Evolutionary conservation across 441 rosid genomes (phyloP), one percentile per base, ranked within the genome.

Genomic region (Gossypium gossypioides): DNA sequence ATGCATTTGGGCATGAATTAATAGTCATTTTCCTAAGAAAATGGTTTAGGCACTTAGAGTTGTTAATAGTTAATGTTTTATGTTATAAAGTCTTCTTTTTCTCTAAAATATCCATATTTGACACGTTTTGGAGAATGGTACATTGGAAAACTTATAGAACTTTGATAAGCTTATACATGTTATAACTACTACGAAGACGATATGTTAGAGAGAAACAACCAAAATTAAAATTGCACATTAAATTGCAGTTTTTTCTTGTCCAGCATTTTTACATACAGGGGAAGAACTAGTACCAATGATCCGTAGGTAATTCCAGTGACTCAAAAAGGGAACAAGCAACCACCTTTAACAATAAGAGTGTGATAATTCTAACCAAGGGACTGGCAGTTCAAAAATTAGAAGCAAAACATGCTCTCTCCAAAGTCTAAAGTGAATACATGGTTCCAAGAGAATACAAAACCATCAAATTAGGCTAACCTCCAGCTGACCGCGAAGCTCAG

Each of bases 401-500:
- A 68, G 66, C 56, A 32, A 61, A 70, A 70, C 71, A 76, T 63
- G 50, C 34, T 52, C 25, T 37, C 37, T 27, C 40, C 15, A n/a
- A 59, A 6, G 40, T 44, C 58, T 46, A 15, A 59, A 59, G 64
- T 59, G 21, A 59, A 13, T 9, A 59, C 64, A 59, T 2, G 64
- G 64, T 25, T 58, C 34, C 37, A 27, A 40, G 8, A 66, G n/a
- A 25, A 62, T 3, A 56, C 16, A 73, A 50, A 24, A 75, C 72
- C 63, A 27, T 50, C 63, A 74, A 70, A 51, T 68, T 25, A 72
- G 34, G 10, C 15, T 6, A 19, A 59, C 64, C 64, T 59, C 19
- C 37, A 46, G 71, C 64, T 13, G 42, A 27, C 37, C 64, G 15
- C 22, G 59, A 72, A 59, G 66, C 51, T 90, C 83, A 96, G 80